Evolutionary conservation across 2,329 filamentous ascomycete genomes (phyloP).

Genomic region (Macroventuria anomochaeta): DNA sequence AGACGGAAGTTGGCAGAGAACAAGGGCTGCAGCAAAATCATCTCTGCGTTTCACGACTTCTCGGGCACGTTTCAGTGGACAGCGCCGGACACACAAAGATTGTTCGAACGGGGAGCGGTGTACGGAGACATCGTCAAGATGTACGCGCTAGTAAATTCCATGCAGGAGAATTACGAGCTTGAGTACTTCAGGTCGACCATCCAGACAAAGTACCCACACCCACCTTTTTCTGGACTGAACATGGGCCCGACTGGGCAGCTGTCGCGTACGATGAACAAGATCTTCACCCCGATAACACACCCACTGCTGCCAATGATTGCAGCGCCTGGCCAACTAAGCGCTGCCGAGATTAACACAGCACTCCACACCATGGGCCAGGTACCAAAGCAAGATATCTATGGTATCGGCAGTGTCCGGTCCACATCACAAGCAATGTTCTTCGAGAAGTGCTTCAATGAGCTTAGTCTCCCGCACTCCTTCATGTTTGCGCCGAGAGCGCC

Average conservation of each 20-base stretch:
- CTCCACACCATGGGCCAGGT: constrained; percentile 80
- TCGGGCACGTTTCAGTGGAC: constrained; percentile 85
- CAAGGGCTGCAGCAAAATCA: constrained; percentile 81
- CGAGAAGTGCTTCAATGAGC: constrained; percentile 67
- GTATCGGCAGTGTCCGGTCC: constrained; percentile 75
- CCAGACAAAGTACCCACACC: constrained; percentile 71
- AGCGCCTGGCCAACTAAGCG: constrained; percentile 83
- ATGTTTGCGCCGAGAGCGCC: constrained; percentile 74
- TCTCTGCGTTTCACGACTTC: constrained; percentile 92
- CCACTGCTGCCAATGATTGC: constrained; percentile 83
- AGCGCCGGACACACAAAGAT: constrained; percentile 70
- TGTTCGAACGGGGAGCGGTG: constrained; percentile 74
- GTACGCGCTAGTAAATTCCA: constrained; percentile 81
- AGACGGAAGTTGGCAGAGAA: constrained; percentile 70
- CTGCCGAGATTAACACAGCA: constrained; percentile 82
- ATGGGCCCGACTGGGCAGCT: constrained; percentile 88
- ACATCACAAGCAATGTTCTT: constrained; percentile 84
- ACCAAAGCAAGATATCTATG: constrained; percentile 80
- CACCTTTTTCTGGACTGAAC: constrained; percentile 82
- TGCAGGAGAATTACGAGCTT: constrained; percentile 87
- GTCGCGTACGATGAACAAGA: constrained; percentile 81
- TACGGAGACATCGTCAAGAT: constrained; percentile 90
- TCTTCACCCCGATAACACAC: constrained; percentile 88
- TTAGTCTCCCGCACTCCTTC: constrained; percentile 85
- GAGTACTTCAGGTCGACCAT: constrained; percentile 86